Conservation (phyloP, 306 rosid species). For the Glycine tomentella region DNA sequence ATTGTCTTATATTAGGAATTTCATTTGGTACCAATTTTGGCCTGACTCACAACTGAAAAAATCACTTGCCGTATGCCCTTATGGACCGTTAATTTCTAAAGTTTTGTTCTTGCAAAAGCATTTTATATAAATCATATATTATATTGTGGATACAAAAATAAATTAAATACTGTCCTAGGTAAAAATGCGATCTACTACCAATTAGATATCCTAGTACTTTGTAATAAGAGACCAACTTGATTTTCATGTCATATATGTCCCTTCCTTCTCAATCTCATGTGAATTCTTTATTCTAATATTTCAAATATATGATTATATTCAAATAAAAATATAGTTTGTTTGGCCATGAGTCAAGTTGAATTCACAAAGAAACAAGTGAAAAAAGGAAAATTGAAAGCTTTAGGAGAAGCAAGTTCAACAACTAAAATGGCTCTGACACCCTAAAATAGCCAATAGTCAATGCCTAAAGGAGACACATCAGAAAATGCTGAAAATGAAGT, state of each 20-base stretch:
- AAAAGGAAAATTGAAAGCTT: no score
- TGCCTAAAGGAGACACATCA: no score
- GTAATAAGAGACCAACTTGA: background rate
- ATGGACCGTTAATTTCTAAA: background rate
- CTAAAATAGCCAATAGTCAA: no score
- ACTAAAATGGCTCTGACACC: no score
- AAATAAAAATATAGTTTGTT: background rate
- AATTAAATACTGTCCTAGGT: background rate
- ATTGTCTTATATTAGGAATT: background rate
- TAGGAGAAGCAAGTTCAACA: no score
- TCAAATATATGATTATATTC: background rate
- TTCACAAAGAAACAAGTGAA: no score
- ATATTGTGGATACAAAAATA: background rate
- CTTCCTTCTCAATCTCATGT: background rate
- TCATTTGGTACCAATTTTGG: background rate
- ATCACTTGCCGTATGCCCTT: background rate
- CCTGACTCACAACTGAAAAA: background rate
- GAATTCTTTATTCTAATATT: background rate
- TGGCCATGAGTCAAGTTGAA: no score
- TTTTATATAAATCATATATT: background rate
- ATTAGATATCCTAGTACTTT: background rate
- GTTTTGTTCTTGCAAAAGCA: background rate
- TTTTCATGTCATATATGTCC: background rate
- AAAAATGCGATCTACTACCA: background rate
- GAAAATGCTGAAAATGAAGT: no score